Evolutionary conservation across 2,329 filamentous ascomycete genomes (phyloP).

Genomic region (Herpotrichia juniperi): DNA sequence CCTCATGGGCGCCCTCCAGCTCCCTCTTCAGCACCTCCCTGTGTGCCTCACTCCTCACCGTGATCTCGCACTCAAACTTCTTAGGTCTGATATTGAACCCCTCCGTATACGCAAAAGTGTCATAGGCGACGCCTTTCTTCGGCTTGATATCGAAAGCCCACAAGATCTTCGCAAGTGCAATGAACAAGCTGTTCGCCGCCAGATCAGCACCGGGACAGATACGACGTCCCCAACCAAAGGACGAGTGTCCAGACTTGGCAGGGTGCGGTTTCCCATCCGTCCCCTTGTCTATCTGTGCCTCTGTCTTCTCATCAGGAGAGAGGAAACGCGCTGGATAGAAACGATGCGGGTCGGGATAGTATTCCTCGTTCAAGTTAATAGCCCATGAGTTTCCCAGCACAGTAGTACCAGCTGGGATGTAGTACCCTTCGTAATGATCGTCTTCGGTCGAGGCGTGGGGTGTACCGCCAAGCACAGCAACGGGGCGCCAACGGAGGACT

Average conservation of each 20-base stretch:
- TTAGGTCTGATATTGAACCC: conserved; percentile 49
- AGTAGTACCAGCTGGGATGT: conserved; percentile 56
- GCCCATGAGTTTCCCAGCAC: conserved; percentile 54
- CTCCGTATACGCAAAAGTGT: conserved; percentile 49
- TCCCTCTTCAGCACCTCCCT: conserved; percentile 37
- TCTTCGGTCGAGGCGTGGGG: conserved; percentile 58
- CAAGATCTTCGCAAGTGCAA: conserved; percentile 39
- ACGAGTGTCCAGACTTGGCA: conserved; percentile 38
- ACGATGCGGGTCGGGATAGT: conserved; percentile 46
- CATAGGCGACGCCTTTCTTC: conserved; percentile 38
- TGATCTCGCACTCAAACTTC: conserved; percentile 43
- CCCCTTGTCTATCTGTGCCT: conserved; percentile 14
- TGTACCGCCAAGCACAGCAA: conserved; percentile 51
- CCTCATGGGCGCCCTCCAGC: conserved; percentile 31
- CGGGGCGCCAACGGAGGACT: conserved; percentile 43
- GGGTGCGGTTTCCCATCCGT: conserved; percentile 33
- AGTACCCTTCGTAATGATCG: conserved; percentile 56
- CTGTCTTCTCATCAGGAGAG: conserved; percentile 22
- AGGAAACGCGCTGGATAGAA: conserved; percentile 52
- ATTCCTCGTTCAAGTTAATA: conserved; percentile 50
- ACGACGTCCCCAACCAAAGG: conserved; percentile 42
- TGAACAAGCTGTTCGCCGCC: conserved; percentile 38
- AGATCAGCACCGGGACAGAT: conserved; percentile 41
- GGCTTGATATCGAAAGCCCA: conserved; percentile 45
- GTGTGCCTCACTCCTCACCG: conserved; percentile 37